These are phyloP conservation scores for Pisolithus thermaeus DNA, from an alignment of 1,284 basidiomycete species.

Conservation along the genomic window DNA sequence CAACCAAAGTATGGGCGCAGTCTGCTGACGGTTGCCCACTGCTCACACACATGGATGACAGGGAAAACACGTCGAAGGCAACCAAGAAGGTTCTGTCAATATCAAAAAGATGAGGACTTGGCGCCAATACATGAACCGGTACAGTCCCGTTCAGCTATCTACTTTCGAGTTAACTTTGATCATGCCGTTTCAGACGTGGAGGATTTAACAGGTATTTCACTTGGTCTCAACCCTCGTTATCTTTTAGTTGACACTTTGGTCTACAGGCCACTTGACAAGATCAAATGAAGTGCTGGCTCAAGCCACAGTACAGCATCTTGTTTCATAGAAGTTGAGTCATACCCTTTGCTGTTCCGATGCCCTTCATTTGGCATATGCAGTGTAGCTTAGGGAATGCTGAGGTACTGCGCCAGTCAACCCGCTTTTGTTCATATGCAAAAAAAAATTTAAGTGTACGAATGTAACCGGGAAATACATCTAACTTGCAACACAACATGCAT, in stretches of 20 bases:
- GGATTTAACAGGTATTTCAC: conserved; percentile 80
- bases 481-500: conserved; percentile 12
- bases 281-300: conserved; percentile 41
- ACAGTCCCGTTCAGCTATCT: conserved; percentile 12
- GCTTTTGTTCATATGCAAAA: too few relatives aligned
- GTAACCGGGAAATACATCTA: conserved; percentile 15
- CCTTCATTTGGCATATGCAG: conserved; percentile 9
- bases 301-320: neutral
- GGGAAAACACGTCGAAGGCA: conserved; percentile 77
- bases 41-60: conserved; percentile 25
- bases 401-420: neutral
- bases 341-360: conserved; percentile 6
- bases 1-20: conserved; percentile 68
- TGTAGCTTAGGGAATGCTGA: neutral
- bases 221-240: conserved; percentile 2
- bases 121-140: conserved; percentile 96
- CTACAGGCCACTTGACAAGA: conserved; percentile 62
- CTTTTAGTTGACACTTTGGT: conserved; percentile 11
- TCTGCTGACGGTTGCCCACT: neutral
- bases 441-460: neutral
- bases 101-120: conserved; percentile 91
- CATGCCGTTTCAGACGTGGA: conserved; percentile 53
- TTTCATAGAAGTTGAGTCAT: conserved; percentile 18
- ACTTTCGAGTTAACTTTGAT: conserved; percentile 6
- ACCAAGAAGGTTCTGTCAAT: conserved; percentile 70